Evolutionary conservation across 495 filamentous ascomycete species (phyloP).

Genomic region (Stereocaulon alpinum): DNA sequence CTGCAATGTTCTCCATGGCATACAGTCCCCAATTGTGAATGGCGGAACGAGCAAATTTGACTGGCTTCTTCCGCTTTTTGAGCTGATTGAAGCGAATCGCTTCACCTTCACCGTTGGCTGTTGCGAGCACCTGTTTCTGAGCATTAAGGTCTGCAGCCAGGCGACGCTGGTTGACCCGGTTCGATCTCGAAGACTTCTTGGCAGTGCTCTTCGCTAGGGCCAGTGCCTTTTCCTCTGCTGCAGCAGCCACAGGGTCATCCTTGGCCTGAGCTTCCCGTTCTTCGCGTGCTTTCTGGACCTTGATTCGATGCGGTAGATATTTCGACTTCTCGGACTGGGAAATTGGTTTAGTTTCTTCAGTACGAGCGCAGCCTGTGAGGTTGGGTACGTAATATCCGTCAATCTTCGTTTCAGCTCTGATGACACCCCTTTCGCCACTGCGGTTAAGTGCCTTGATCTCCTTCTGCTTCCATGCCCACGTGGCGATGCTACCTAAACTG

Average conservation of each 20-base stretch:
- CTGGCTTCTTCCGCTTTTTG: constrained; percentile 98
- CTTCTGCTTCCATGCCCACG: constrained; percentile 87
- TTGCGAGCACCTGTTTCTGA: constrained; percentile 74
- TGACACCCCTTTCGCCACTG: constrained; percentile 39
- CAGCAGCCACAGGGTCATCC: constrained; percentile 49
- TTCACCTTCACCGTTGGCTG: constrained; percentile 61
- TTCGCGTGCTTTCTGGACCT: constrained; percentile 80
- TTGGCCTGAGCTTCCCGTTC: constrained; percentile 73
- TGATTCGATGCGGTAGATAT: constrained; percentile 94
- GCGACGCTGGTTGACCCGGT: constrained; percentile 88
- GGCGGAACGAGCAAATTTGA: constrained; percentile 93
- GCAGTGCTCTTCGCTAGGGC: constrained; percentile 69
- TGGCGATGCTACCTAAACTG: constrained; percentile 52
- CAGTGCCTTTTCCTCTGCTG: constrained; percentile 58
- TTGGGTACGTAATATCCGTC: constrained; percentile 90
- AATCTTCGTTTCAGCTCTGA: constrained; percentile 48
- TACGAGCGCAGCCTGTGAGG: constrained; percentile 70
- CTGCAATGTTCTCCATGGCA: constrained; percentile 91
- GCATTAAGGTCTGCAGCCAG: constrained; percentile 90
- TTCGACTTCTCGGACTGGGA: constrained; percentile 94
- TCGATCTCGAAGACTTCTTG: constrained; percentile 72
- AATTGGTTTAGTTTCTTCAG: constrained; percentile 88
- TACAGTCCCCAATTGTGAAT: constrained; percentile 99
- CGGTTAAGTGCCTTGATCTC: constrained; percentile 77
- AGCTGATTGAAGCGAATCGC: constrained; percentile 96